Base-by-base conservation (phyloP, 2,329 filamentous ascomycete genomes). In the Periconia digitata region DNA sequence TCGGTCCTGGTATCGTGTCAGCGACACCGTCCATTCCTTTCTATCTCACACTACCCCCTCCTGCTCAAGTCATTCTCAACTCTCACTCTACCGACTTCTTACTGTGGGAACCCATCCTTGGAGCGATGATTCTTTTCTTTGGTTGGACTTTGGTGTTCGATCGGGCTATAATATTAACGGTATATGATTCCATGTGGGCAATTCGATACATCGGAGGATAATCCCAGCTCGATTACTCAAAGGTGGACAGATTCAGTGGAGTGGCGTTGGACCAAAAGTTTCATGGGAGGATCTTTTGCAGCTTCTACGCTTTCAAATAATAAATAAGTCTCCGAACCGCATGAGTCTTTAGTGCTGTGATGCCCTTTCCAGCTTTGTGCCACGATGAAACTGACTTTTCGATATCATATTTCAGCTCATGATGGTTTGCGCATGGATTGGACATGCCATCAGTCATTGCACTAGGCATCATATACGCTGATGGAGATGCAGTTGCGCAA, bases 141-240 rank as follows among this genome's bases (percentile, higher is more conserved):
- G 45, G 44, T 46, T 40, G 35, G 46, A 36, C 17, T 52, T 54
- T 47, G 46, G 47, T 47, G 52, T 45, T 53, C 56, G 16, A 13
- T 23, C 2, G 17, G n/a, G n/a, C 13, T 47, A 60, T 52, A 47
- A 58, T 61, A 50, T 59, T 60, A 59, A 43, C 49, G 53, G 54
- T 57, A 67, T 66, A 38, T 66, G 34, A 56, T 63, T 63, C 46
- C 48, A 64, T 61, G 47, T 64, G 56, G 56, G 47, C 44, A 45
- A 15, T 15, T 2, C 55, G 49, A 18, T 36, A 67, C 62, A 21
- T 63, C 52, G 52, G 56, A 51, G 59, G 53, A 47, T 56, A 61
- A 55, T 58, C 46, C 56, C 54, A 48, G 46, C 49, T 43, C 65
- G 56, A 34, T 60, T 62, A 45, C 50, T 53, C 47, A 41, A 50